These are phyloP conservation scores for Rhodofomes roseus DNA, from an alignment of 1,284 basidiomycete species.

Conservation along the genomic window DNA sequence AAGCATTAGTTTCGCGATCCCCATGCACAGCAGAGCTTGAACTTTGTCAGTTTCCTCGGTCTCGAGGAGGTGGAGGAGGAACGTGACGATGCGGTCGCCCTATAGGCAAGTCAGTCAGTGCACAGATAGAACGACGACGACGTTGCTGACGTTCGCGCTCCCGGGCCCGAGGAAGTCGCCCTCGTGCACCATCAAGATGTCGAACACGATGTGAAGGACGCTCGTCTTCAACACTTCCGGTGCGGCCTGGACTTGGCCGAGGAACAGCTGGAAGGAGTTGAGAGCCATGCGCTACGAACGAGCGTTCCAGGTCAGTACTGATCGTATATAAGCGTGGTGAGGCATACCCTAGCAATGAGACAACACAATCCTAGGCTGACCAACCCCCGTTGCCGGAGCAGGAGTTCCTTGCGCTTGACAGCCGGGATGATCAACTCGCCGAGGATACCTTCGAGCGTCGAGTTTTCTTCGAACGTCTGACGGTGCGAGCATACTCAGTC, in stretches of 20 bases:
- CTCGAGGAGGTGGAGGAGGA: conserved; percentile 75
- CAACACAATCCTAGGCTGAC: conserved; percentile 87
- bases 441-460: conserved; percentile 87
- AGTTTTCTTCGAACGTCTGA: conserved; percentile 90
- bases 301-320: too few relatives aligned
- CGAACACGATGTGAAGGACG: conserved; percentile 86
- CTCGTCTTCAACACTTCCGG: conserved; percentile 78
- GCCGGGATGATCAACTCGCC: conserved; percentile 90
- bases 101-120: conserved; percentile 23
- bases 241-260: conserved; percentile 79
- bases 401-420: conserved; percentile 82
- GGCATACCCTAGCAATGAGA: conserved; percentile 74
- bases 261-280: conserved; percentile 88
- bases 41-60: conserved; percentile 73
- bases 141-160: conserved; percentile 44
- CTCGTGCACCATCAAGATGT: conserved; percentile 89
- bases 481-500: not conserved
- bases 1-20: conserved; percentile 88
- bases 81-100: conserved; percentile 70
- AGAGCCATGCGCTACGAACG: conserved; percentile 76
- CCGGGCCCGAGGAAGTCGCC: conserved; percentile 64
- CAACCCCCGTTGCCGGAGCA: conserved; percentile 84
- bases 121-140: not conserved
- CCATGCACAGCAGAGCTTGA: conserved; percentile 79
- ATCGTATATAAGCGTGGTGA: not conserved